These are phyloP conservation scores for Phytophthora agathidicida DNA, from an alignment of 352 stramenopile species.

Conservation along the genomic window DNA sequence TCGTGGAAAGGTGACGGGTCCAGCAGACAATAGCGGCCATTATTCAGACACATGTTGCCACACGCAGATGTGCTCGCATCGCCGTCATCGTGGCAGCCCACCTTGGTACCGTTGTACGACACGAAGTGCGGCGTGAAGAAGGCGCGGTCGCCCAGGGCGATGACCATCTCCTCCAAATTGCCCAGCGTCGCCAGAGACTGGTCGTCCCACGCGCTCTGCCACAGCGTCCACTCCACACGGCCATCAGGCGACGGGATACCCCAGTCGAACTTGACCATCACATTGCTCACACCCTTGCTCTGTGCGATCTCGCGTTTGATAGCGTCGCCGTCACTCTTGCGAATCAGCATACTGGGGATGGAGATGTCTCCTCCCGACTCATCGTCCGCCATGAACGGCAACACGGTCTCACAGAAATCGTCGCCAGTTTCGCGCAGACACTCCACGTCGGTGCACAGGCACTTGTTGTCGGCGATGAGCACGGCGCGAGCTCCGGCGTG, in stretches of 20 bases:
- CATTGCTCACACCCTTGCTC: slow-evolving; percentile 88
- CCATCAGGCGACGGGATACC: slow-evolving; percentile 93
- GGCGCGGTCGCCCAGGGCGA: slow-evolving; percentile 88
- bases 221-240: slow-evolving; percentile 97
- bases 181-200: slow-evolving; percentile 80
- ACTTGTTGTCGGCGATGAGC: slow-evolving; percentile 97
- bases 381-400: slow-evolving; percentile 94
- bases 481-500: slow-evolving; percentile 92
- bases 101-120: slow-evolving; percentile 95
- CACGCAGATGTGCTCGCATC: slow-evolving; percentile 78
- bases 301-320: slow-evolving; percentile 92
- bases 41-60: slow-evolving; percentile 97
- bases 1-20: slow-evolving; percentile 96
- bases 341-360: slow-evolving; percentile 96
- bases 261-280: slow-evolving; percentile 97
- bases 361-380: slow-evolving; percentile 96
- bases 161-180: slow-evolving; percentile 83
- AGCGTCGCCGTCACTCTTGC: slow-evolving; percentile 93
- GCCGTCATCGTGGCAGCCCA: slow-evolving; percentile 89
- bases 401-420: slow-evolving; percentile 87
- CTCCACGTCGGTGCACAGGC: slow-evolving; percentile 91
- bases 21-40: slow-evolving; percentile 96
- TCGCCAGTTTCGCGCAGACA: slow-evolving; percentile 74
- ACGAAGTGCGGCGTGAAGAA: slow-evolving; percentile 97
- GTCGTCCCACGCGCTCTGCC: slow-evolving; percentile 94